Evolutionary conservation across 1,284 basidiomycete genomes (phyloP).

Genomic region (Ustilago loliicola): DNA sequence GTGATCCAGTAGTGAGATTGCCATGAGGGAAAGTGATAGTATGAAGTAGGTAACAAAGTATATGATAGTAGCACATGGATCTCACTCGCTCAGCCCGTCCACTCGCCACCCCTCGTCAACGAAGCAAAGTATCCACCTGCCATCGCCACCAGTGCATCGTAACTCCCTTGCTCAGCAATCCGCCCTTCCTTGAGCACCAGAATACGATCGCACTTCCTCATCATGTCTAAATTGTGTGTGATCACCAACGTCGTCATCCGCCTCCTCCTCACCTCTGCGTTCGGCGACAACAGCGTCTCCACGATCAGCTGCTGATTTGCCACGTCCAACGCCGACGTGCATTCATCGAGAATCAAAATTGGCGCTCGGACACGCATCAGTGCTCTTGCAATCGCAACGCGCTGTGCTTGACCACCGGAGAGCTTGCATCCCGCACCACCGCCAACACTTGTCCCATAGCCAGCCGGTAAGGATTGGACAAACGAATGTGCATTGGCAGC

Average conservation of each 20-base stretch:
- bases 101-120: slow-evolving; percentile 87
- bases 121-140: slow-evolving; percentile 82
- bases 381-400: slow-evolving; percentile 90
- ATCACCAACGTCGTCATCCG: slow-evolving; percentile 85
- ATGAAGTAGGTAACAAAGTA: background rate
- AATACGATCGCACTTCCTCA: slow-evolving; percentile 91
- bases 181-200: slow-evolving; percentile 83
- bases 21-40: background rate
- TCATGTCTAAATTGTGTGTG: slow-evolving; percentile 91
- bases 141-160: slow-evolving; percentile 77
- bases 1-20: background rate
- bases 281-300: slow-evolving; percentile 76
- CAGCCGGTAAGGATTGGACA: slow-evolving; percentile 81
- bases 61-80: too few species aligned
- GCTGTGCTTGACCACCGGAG: slow-evolving; percentile 94
- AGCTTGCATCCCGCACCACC: slow-evolving; percentile 85
- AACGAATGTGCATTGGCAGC: slow-evolving; percentile 89
- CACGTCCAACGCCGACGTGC: slow-evolving; percentile 86
- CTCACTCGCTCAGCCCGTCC: slow-evolving; percentile 72
- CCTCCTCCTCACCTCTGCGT: slow-evolving; percentile 21
- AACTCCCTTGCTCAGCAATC: slow-evolving; percentile 84
- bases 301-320: slow-evolving; percentile 73
- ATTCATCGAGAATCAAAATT: slow-evolving; percentile 93
- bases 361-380: slow-evolving; percentile 78
- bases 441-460: slow-evolving; percentile 87